Percentiles rank a stretch among this genome's conserved stretches.
Evolutionary conservation across 1,284 basidiomycete species (phyloP).

Genomic region (Fistulinella cinereoalba): DNA sequence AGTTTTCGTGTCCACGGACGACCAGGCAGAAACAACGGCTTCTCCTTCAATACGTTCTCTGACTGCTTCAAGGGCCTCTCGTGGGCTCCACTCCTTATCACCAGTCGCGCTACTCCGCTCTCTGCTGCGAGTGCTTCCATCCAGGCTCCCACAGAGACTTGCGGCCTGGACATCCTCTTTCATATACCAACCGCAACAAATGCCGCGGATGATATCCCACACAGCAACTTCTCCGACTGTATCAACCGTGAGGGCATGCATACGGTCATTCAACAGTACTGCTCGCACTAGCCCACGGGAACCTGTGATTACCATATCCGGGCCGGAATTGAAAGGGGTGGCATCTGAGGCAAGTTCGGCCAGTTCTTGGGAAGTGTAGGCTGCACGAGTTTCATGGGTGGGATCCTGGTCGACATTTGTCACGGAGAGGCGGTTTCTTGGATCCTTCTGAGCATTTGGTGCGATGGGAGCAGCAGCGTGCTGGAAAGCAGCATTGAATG

Average conservation of each 20-base stretch:
- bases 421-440: constrained; percentile 17
- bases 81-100: constrained; percentile 56
- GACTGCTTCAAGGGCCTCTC: constrained; percentile 86
- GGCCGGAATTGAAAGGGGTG: constrained; percentile 54
- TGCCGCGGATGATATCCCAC: constrained; percentile 86
- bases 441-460: constrained; percentile 31
- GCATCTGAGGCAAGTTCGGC: constrained; percentile 79
- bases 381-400: constrained; percentile 42
- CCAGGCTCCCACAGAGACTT: constrained; percentile 38
- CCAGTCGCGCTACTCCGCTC: constrained; percentile 29
- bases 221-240: constrained; percentile 83
- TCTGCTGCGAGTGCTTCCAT: constrained; percentile 33
- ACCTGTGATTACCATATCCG: constrained; percentile 76
- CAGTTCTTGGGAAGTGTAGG: constrained; percentile 64
- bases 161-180: constrained; percentile 64
- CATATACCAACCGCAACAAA: constrained; percentile 73
- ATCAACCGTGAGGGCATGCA: constrained; percentile 91
- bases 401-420: constrained; percentile 24
- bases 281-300: constrained; percentile 83
- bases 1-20: constrained; percentile 84
- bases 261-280: constrained; percentile 83
- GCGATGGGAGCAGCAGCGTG: constrained; percentile 38
- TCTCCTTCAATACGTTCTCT: constrained; percentile 89
- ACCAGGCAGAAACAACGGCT: constrained; percentile 84
- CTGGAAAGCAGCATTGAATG: constrained; percentile 35